Base-by-base conservation (phyloP, 140 eudicot genomes). In the Bidens hawaiensis region DNA sequence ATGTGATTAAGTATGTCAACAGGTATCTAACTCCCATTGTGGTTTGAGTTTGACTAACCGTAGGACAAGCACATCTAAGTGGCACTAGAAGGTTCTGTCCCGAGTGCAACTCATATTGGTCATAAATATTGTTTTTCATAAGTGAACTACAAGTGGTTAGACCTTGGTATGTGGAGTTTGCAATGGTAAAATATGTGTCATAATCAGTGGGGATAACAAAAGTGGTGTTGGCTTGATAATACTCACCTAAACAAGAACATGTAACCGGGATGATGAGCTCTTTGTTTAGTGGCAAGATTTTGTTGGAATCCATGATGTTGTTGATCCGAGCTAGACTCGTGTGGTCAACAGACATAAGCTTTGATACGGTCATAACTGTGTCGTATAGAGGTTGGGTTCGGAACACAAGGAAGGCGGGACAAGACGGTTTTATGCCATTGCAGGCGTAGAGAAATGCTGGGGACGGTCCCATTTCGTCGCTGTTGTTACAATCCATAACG, bases 1-100 rank as follows among this genome's bases (percentile, higher is more conserved):
- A 30, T 19, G 77, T 74, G 33, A 79, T 68, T 67, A 71, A 56
- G 42, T 81, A 84, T 7, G 89, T 79, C 41, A 88, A 24, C 19
- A 84, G 51, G 73, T 60, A 82, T 43, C 67, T 71, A 1, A 36
- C 65, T 6, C 90, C 94, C 10, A 58, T 60, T 0, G 5, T 11
- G 8, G 65, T 46, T 71, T n/a, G n/a, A n/a, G n/a, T n/a, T n/a
- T 85, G 96, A 65, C 67, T 57, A 18, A 31, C 69, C 5, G 87
- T 76, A 23, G 96, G 96, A 64, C 96, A 84, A 12, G 89, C 95
- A 75, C 93, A 79, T 67, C 94, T 71, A 50, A 83, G 83, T 23
- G 86, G 91, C 28, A 87, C 77, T 41, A 18, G 70, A 64, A 87
- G 78, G 3, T 71, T 59, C 18, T 50, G 30, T 8, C 85, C 89